These are phyloP conservation scores for Thraustochytrium sp. DNA, from an alignment of 352 stramenopile species.

Conservation along the genomic window DNA sequence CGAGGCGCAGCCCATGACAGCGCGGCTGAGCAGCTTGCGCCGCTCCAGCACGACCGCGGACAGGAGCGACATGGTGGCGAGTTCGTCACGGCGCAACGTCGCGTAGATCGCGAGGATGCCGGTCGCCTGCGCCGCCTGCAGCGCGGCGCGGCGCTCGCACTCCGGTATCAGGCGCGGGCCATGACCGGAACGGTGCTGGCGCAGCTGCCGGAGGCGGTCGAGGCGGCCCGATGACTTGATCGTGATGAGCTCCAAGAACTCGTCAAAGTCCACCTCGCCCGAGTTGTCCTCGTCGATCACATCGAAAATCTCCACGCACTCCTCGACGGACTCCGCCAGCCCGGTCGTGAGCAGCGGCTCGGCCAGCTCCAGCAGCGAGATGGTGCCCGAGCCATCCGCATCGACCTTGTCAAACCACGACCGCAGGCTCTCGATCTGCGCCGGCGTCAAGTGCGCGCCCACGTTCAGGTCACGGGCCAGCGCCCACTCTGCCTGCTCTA, in stretches of 20 bases:
- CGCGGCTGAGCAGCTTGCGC: background rate
- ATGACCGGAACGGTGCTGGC: background rate
- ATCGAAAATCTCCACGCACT: conserved; percentile 28
- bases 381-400: background rate
- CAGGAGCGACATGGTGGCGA: background rate
- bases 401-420: conserved; percentile 8
- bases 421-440: background rate
- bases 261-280: conserved; percentile 90
- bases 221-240: conserved; percentile 29
- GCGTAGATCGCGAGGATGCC: conserved; percentile 20
- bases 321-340: background rate
- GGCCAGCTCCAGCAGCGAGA: conserved; percentile 27
- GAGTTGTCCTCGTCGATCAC: conserved; percentile 86
- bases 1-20: background rate
- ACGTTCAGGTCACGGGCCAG: background rate
- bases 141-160: background rate
- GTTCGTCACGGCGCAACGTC: background rate
- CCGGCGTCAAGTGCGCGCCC: conserved; percentile 9
- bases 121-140: background rate
- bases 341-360: conserved; percentile 32
- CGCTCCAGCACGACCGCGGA: conserved; percentile 11
- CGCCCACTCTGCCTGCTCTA: conserved; percentile 2
- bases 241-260: conserved; percentile 97
- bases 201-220: background rate
- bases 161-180: background rate